A percentile compares a stretch with the other conserved stretches of the same genome.
phyloP scores from a whole-genome alignment of 1,139 yeast genomes.

The Hemisphaericaspora subhashii region DNA sequence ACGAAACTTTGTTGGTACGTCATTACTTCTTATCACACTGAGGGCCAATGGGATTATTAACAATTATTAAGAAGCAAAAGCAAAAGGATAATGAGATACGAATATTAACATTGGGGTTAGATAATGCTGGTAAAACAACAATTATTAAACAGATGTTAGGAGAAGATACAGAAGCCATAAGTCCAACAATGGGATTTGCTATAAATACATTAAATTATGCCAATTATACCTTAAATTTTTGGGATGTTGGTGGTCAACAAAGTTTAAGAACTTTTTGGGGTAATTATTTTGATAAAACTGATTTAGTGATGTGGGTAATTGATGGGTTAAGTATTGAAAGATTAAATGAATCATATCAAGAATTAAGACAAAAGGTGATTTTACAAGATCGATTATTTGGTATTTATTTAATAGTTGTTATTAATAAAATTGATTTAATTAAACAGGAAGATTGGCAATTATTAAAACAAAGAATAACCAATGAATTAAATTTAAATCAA shows the following conservation, averaged over 20 bases:
- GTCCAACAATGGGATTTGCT: constrained; percentile 58
- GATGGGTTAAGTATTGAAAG: constrained; percentile 68
- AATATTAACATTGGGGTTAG: constrained; percentile 77
- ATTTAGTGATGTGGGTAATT: constrained; percentile 88
- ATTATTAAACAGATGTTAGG: constrained; percentile 66
- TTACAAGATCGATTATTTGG: constrained; percentile 71
- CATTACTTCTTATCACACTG: constrained; percentile 1
- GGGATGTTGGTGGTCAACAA: constrained; percentile 92
- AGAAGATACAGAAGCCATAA: constrained; percentile 36
- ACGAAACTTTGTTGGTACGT: no score
- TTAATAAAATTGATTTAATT: constrained; percentile 60
- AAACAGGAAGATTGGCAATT: constrained; percentile 15
- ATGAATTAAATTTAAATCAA: constrained; percentile 24
- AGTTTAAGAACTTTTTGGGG: constrained; percentile 84
- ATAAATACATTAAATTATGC: constrained; percentile 41
- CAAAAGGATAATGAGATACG: constrained; percentile 76
- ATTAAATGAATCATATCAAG: constrained; percentile 61
- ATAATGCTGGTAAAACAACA: constrained; percentile 87
- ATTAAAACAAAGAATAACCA: constrained; percentile 19
- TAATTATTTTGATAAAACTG: constrained; percentile 85
- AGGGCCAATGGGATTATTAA: constrained; percentile 91
- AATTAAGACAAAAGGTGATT: constrained; percentile 58
- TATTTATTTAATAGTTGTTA: constrained; percentile 53
- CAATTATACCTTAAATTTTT: constrained; percentile 44
- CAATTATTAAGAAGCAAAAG: constrained; percentile 81